Base-by-base conservation (phyloP, 2,329 filamentous ascomycete genomes). In the Bimuria novae-zelandiae region DNA sequence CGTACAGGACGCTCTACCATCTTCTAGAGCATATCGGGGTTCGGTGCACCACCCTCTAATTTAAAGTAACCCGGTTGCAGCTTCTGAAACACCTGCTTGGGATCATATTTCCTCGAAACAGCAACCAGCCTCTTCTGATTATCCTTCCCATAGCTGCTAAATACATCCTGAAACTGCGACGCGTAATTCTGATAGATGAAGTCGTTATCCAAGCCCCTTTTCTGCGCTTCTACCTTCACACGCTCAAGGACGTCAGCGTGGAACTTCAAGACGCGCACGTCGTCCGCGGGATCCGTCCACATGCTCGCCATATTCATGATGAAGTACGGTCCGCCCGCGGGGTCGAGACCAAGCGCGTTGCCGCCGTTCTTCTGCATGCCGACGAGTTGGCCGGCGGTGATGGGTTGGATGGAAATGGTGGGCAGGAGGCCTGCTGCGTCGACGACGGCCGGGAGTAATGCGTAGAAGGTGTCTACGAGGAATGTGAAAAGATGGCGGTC, bases 171-270 rank as follows among this genome's bases (percentile, higher is more conserved):
- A 54, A 69, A 75, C 51, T 70, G 64, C 39, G 69, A 70, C 10
- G 75, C 78, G 54, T 80, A 80, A 59, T 80, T 80, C 72, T 79
- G 74, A 62, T 80, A 80, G 23, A 78, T 57, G 51, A 69, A 80
- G 19, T 60, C 57, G 12, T 59, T 60, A 4, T 54, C 42, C 19
- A 65, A 25, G 2, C 58, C 57, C 30, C 30, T 44, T 17, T 7
- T 33, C 45, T 44, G 22, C 4, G 51, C 51, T 17, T 53, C 44
- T 4, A 40, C 51, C 59, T 2, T 52, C 33, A 21, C 32, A 33
- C 4, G 47, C 23, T 22, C 56, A 57, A 25, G 58, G 39, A 71
- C 50, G 3, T 48, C 55, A 6, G 53, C 51, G 16, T 57, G 51
- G 12, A 61, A 62, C 7, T 54, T 30, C 14, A 69, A 46, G 14